These are phyloP conservation scores for Dendrocalamus latiflorus DNA, from an alignment of 202 grass and related monocot genomes.

Conservation along the genomic window DNA sequence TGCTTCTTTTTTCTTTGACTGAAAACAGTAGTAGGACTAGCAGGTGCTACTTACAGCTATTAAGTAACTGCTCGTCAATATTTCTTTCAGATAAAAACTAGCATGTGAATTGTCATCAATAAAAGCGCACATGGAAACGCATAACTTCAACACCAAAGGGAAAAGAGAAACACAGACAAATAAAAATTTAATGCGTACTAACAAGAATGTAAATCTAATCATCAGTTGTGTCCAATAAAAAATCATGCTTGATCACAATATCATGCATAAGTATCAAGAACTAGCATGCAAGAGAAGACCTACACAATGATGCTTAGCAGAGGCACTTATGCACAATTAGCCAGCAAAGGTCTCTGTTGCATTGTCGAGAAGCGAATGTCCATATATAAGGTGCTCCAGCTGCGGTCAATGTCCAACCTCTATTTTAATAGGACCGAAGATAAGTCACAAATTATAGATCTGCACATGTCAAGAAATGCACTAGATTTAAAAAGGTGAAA, in stretches of 20 bases:
- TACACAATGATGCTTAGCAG: not conserved
- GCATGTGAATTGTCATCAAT: too few species aligned
- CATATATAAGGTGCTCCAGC: constrained; percentile 8
- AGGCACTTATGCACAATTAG: not conserved
- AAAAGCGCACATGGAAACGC: too few species aligned
- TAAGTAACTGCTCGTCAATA: too few species aligned
- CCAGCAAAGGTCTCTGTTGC: not conserved
- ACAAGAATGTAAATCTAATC: too few species aligned
- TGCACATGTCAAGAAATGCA: not conserved
- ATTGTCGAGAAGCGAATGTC: not conserved
- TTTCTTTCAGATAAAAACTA: too few species aligned
- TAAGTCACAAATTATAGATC: not conserved
- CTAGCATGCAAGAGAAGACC: not conserved
- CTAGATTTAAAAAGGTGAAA: too few species aligned
- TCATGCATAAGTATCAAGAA: not conserved
- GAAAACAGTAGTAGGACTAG: too few species aligned
- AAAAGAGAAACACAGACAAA: too few species aligned
- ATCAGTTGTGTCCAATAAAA: not conserved
- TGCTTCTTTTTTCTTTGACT: too few species aligned
- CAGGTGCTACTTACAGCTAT: too few species aligned
- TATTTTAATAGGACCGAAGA: not conserved
- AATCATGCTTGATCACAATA: not conserved
- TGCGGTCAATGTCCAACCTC: not conserved
- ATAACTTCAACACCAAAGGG: too few species aligned
- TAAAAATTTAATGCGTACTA: too few species aligned